phyloP scores from a whole-genome alignment of 2,329 filamentous ascomycete genomes.

The Diaporthe sp. region DNA sequence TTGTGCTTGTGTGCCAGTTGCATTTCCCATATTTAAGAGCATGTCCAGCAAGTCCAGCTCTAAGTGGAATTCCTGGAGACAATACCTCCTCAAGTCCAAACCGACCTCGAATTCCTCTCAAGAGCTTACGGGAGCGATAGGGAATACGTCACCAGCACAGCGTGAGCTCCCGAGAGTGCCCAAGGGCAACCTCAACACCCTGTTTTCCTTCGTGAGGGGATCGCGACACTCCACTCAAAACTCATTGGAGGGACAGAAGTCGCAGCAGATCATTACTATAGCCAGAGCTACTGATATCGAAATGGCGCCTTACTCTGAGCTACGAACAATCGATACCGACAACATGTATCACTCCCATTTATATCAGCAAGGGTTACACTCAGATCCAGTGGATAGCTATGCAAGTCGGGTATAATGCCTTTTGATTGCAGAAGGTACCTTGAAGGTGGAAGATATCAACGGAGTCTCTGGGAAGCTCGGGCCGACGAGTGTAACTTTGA shows the following conservation, averaged over 20 bases:
- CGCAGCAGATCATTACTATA: not conserved
- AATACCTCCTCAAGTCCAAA: not conserved
- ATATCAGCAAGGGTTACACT: not conserved
- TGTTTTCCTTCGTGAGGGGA: not conserved
- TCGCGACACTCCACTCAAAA: not conserved
- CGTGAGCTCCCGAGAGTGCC: not conserved
- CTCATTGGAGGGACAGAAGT: not conserved
- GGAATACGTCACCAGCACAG: not conserved
- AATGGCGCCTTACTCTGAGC: slow-evolving; percentile 2
- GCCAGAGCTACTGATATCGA: not conserved
- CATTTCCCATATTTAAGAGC: not conserved
- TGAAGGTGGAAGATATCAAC: not conserved
- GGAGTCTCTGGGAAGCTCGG: not conserved
- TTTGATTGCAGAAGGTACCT: not conserved
- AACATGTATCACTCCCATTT: slow-evolving; percentile 17
- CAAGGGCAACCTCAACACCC: not conserved
- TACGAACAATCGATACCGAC: not conserved
- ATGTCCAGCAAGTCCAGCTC: not conserved
- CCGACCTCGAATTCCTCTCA: not conserved
- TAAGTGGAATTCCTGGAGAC: slow-evolving; percentile 4
- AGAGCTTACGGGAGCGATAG: not conserved
- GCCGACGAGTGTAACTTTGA: no score
- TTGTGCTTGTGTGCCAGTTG: slow-evolving; percentile 1
- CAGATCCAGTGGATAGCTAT: not conserved
- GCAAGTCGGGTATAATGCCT: not conserved